Percentiles rank a stretch among this genome's conserved stretches.
phyloP scores from a whole-genome alignment of 805 yeast genomes.

The Debaryomyces castellii region DNA sequence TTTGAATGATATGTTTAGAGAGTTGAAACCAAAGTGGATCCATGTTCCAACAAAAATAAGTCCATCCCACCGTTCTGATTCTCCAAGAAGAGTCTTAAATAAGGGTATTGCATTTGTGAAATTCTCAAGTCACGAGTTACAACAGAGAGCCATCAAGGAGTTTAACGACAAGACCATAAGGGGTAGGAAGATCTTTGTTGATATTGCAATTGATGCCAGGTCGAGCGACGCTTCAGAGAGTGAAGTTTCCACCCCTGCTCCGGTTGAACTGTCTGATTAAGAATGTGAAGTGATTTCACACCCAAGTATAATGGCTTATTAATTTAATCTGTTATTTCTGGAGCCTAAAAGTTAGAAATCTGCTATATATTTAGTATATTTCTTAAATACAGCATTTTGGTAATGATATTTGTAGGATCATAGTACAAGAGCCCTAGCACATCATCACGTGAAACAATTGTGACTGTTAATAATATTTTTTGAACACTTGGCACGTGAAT shows the following conservation, averaged over 20 bases:
- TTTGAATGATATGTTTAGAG: slow-evolving; percentile 45
- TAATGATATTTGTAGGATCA: background rate
- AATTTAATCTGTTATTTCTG: background rate
- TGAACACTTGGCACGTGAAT: background rate
- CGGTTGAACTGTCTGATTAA: slow-evolving; percentile 1
- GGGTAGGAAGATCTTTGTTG: slow-evolving; percentile 66
- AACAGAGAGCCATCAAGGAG: slow-evolving; percentile 67
- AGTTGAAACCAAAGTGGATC: slow-evolving; percentile 55
- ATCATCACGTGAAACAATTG: background rate
- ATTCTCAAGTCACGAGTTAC: slow-evolving; percentile 59
- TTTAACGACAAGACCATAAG: slow-evolving; percentile 65
- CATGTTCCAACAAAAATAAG: slow-evolving; percentile 56
- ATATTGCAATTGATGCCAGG: slow-evolving; percentile 68
- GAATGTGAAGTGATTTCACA: background rate
- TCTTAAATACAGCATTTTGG: slow-evolving; percentile 1
- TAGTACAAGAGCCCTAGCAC: slow-evolving; percentile 1
- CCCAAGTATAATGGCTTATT: background rate
- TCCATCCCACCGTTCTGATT: slow-evolving; percentile 43
- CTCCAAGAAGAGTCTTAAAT: slow-evolving; percentile 47
- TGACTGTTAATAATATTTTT: slow-evolving; percentile 1
- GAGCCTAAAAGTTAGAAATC: background rate
- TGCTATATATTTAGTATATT: background rate
- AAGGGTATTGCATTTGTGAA: slow-evolving; percentile 68
- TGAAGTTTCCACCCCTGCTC: slow-evolving; percentile 12
- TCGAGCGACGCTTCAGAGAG: slow-evolving; percentile 25